These are phyloP conservation scores for Globisporangium paroecandrum DNA, from an alignment of 352 stramenopile genomes.

Conservation along the genomic window DNA sequence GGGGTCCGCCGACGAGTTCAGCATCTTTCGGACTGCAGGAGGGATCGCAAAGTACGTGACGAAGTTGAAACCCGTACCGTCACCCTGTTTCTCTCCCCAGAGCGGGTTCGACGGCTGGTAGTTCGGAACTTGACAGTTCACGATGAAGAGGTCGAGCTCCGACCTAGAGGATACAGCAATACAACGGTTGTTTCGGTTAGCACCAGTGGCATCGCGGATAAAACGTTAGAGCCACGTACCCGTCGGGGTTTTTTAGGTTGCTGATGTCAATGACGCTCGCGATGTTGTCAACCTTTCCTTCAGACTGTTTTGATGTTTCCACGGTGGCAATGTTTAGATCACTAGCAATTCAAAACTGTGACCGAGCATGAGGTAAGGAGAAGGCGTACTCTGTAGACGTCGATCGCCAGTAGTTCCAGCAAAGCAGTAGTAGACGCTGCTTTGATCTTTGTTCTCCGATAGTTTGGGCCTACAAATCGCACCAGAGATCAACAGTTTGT, in stretches of 20 bases:
- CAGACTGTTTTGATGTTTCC: conserved; percentile 33
- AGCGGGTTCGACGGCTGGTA: conserved; percentile 82
- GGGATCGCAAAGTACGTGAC: conserved; percentile 78
- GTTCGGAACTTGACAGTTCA: conserved; percentile 83
- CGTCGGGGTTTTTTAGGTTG: conserved; percentile 26
- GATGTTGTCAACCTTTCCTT: conserved; percentile 70
- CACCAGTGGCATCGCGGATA: background rate
- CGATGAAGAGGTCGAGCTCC: conserved; percentile 64
- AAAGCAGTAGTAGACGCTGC: conserved; percentile 50
- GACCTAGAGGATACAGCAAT: conserved; percentile 14
- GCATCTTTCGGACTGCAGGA: conserved; percentile 43
- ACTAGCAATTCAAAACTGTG: background rate
- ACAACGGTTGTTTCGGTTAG: background rate
- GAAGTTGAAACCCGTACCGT: conserved; percentile 79
- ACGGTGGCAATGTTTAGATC: background rate
- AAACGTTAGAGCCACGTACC: conserved; percentile 16
- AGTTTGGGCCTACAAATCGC: conserved; percentile 50
- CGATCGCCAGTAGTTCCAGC: conserved; percentile 59
- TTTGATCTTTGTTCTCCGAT: conserved; percentile 74
- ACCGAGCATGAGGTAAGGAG: background rate
- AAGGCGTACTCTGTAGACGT: conserved; percentile 58
- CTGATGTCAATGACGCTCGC: conserved; percentile 64
- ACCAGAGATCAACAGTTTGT: background rate
- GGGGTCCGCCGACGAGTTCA: conserved; percentile 34
- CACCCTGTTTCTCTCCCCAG: conserved; percentile 73